A percentile compares a stretch with the other conserved stretches of the same genome.
These are phyloP conservation scores for Cercospora citrullina DNA, from an alignment of 2,329 filamentous ascomycete species.

Conservation along the genomic window DNA sequence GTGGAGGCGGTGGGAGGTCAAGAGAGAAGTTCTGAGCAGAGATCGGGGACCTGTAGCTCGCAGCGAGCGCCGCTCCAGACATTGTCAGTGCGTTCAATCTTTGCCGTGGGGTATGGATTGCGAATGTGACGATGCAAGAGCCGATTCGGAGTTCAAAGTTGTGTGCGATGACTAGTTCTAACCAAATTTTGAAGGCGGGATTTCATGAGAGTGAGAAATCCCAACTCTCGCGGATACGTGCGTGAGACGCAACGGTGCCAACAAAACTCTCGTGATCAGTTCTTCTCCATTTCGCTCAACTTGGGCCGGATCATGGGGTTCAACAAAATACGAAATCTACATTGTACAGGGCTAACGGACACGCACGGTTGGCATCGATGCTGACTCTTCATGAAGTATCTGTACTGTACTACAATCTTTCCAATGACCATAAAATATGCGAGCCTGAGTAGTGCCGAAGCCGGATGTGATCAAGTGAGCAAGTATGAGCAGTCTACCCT, in stretches of 20 bases:
- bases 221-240: no score
- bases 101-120: background rate
- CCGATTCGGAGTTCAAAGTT: background rate
- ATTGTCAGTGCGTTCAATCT: background rate
- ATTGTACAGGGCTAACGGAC: background rate
- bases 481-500: no score
- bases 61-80: slow-evolving; percentile 13
- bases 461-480: background rate
- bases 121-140: background rate
- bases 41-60: slow-evolving; percentile 32
- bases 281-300: no score
- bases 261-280: no score
- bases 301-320: background rate
- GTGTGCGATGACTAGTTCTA: background rate
- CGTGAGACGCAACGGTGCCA: no score
- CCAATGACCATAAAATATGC: background rate
- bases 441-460: background rate
- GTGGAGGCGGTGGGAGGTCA: slow-evolving; percentile 24
- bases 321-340: background rate
- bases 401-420: background rate
- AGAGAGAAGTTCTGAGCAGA: slow-evolving; percentile 30
- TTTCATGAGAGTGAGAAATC: background rate
- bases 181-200: background rate
- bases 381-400: background rate
- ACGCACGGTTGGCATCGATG: background rate